Evolutionary conservation across 441 rosid species (phyloP).

Genomic region (Pelargonium citronellum): DNA sequence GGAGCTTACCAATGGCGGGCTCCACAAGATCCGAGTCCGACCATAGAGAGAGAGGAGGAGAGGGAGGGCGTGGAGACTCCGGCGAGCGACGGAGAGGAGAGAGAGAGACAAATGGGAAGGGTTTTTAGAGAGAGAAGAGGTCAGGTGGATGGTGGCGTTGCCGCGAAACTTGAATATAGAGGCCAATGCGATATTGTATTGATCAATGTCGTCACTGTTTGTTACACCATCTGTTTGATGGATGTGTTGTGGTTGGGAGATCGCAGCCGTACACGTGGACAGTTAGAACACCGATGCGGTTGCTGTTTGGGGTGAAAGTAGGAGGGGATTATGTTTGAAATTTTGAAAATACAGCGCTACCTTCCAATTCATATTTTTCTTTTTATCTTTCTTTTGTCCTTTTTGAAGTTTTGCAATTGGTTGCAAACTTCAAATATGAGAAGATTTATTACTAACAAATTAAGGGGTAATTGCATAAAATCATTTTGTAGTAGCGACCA

Average conservation of each 20-base stretch:
- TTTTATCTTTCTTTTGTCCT: too few species aligned
- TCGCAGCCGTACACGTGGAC: not conserved
- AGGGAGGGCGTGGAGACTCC: constrained; percentile 11
- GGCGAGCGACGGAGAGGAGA: constrained; percentile 2
- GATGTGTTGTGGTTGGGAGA: not conserved
- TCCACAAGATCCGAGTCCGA: constrained; percentile 22
- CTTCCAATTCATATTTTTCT: not conserved
- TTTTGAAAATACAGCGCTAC: not conserved
- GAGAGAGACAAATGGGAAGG: constrained; percentile 9
- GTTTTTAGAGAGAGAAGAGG: constrained; percentile 10
- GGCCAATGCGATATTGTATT: constrained; percentile 32
- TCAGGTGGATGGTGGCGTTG: constrained; percentile 38
- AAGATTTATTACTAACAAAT: too few species aligned
- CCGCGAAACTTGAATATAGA: constrained; percentile 98
- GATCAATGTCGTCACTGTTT: not conserved
- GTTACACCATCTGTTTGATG: not conserved
- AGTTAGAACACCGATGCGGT: not conserved
- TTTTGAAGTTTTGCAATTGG: too few species aligned
- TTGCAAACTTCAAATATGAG: too few species aligned
- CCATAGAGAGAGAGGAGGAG: constrained; percentile 19
- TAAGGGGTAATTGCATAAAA: too few species aligned
- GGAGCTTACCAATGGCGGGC: constrained; percentile 35
- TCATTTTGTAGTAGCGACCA: too few species aligned
- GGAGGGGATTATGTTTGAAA: not conserved
- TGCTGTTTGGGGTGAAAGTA: not conserved